Evolutionary conservation across 1,139 yeast species (phyloP).

Genomic region (Debaryomycetaceae sp.): DNA sequence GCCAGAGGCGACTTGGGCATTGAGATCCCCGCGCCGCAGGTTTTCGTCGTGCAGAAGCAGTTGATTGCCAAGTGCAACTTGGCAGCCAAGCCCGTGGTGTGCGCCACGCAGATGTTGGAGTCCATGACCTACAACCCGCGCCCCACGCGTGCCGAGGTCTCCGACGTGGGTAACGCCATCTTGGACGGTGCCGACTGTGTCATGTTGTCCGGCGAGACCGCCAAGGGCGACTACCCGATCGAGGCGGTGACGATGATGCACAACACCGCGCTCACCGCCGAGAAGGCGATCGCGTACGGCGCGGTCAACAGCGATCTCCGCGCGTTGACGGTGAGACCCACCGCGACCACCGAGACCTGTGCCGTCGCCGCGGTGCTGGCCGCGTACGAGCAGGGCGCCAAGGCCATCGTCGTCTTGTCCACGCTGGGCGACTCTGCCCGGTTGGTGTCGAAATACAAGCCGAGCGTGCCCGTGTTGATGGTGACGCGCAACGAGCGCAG

Average conservation of each 20-base stretch:
- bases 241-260: slow-evolving; percentile 99
- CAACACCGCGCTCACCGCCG: slow-evolving; percentile 93
- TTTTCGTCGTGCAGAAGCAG: slow-evolving; percentile 97
- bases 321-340: slow-evolving; percentile 76
- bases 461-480: slow-evolving; percentile 95
- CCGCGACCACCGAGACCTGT: slow-evolving; percentile 91
- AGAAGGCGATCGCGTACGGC: slow-evolving; percentile 88
- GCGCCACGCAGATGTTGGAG: slow-evolving; percentile 99
- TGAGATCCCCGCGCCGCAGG: slow-evolving; percentile 99
- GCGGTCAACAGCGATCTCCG: slow-evolving; percentile 85
- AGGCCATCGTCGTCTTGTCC: slow-evolving; percentile 92
- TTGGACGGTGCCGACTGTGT: slow-evolving; percentile 99
- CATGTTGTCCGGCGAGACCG: slow-evolving; percentile 99
- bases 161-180: slow-evolving; percentile 98
- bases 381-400: slow-evolving; percentile 90
- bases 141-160: slow-evolving; percentile 99
- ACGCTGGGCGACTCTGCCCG: slow-evolving; percentile 95
- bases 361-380: slow-evolving; percentile 97
- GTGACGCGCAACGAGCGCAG: slow-evolving; percentile 91
- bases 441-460: slow-evolving; percentile 94
- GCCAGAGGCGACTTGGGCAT: slow-evolving; percentile 99
- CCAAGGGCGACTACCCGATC: slow-evolving; percentile 96
- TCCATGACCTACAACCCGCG: slow-evolving; percentile 99
- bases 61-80: slow-evolving; percentile 97
- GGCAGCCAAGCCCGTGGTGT: slow-evolving; percentile 98